Evolutionary conservation across 2,329 filamentous ascomycete genomes (phyloP), one percentile per base, ranked within the genome.

Genomic region (Tolypocladium pustulatum): DNA sequence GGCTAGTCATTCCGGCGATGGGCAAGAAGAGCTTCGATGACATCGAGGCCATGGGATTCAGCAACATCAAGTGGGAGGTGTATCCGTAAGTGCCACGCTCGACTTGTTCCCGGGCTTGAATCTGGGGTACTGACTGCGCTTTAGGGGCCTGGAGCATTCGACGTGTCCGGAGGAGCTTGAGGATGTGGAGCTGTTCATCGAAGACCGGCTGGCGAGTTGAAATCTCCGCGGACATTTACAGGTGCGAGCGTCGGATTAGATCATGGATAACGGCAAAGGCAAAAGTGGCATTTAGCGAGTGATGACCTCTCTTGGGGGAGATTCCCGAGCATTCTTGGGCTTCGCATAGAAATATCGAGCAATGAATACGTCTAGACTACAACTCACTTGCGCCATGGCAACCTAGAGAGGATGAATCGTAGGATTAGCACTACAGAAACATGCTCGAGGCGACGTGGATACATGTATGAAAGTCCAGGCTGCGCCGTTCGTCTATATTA

Each of bases 131-230:
- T 40, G 17, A 15, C 7, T 34, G 8, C 17, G 5, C 1, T n/a
- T 34, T 6, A 89, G 86, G 59, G 80, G 85, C 8, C 81, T 97
- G 68, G 78, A 78, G 13, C 92, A 97, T 71, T 88, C 85, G 27
- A 91, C 91, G 4, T 86, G 86, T 65, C 81, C 84, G 7, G 78
- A 88, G 64, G 93, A 97, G 75, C 84, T 97, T 58, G 85, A 95
- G 61, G 89, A 96, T 67, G 77, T 97, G 22, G 90, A 95, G 73
- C 69, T 67, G 2, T 85, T 55, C 27, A 34, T 52, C 30, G 27
- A 52, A n/a, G 49, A 52, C 27, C 30, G 17, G 20, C 17, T 52
- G 49, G 49, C 27, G 49, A 30, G 12, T 17, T 51, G n/a, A n/a
- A 51, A 17, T 17, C 3, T 32, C 2, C 15, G 4, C 2, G 15